Conservation (phyloP, 2,329 filamentous ascomycete species). For the Tolypocladium cylindrosporum region DNA sequence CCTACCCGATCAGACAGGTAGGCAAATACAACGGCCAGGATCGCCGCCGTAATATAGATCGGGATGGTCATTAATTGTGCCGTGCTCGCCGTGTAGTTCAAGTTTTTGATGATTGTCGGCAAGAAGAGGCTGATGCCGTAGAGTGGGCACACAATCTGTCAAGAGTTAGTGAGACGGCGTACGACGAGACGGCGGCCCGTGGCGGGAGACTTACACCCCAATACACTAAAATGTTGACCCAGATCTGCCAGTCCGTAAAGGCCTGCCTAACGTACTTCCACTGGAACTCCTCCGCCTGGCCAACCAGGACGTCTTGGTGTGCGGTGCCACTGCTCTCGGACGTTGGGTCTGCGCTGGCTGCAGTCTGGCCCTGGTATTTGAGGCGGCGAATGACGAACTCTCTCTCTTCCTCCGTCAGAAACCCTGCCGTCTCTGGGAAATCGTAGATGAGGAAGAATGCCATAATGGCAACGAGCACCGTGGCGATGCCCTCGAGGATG, state of each 20-base stretch:
- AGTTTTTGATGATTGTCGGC: slow-evolving; percentile 51
- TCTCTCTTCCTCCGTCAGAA: slow-evolving; percentile 62
- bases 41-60: slow-evolving; percentile 52
- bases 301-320: slow-evolving; percentile 24
- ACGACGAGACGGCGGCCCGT: background rate
- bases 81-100: slow-evolving; percentile 46
- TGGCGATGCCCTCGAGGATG: slow-evolving; percentile 60
- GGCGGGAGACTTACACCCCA: slow-evolving; percentile 45
- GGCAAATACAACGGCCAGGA: slow-evolving; percentile 42
- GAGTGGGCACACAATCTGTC: slow-evolving; percentile 40
- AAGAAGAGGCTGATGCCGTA: slow-evolving; percentile 50
- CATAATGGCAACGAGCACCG: slow-evolving; percentile 53
- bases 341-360: background rate
- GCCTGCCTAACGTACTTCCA: slow-evolving; percentile 66
- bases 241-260: slow-evolving; percentile 74
- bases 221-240: slow-evolving; percentile 48
- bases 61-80: slow-evolving; percentile 58
- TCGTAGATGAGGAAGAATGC: slow-evolving; percentile 69
- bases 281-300: slow-evolving; percentile 64
- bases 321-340: slow-evolving; percentile 1
- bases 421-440: slow-evolving; percentile 69
- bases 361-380: slow-evolving; percentile 46
- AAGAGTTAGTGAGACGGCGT: background rate
- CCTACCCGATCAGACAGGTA: slow-evolving; percentile 44
- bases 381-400: slow-evolving; percentile 62